Base-by-base conservation (phyloP, 495 filamentous ascomycete genomes). In the Aspergillus haitiensis region DNA sequence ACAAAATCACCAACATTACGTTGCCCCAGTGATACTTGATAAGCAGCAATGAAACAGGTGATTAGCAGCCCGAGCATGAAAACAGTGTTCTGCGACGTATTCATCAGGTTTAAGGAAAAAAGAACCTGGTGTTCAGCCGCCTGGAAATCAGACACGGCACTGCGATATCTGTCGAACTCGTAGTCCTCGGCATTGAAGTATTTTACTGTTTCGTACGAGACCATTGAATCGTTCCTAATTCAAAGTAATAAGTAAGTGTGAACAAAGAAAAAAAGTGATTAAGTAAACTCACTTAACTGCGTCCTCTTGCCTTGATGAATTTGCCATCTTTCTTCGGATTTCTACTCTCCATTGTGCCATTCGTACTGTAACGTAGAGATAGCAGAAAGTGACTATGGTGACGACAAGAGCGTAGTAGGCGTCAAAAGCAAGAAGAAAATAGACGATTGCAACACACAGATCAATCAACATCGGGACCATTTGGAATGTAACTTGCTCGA, bases 121-220 rank as follows among this genome's bases (percentile, higher is more conserved):
- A 91, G 80, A 31, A 97, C 92, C 62, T 89, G 86, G 69, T 94
- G 93, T 74, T 97, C 94, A 47, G 91, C 89, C 54, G 74, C 78
- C 71, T 98, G 95, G 73, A 86, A 97, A 55, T 88, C 88, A 32
- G 80, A 75, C 18, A 98, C 90, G 4, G 93, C 91, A 3, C 79
- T 71, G 15, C 91, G 82, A 66, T 93, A 97, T 8, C 95, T 86
- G 39, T 86, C 83, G 71, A 96, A 97, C 67, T 98, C 94, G 71
- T 93, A 96, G 7, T 85, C 80, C 69, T 98, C 94, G 3, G 94
- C 93, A 67, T 97, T 97, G 81, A 98, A 98, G 69, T 98, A 98
- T 71, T 98, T 98, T 67, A 98, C 94, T 27, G 94, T 98, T 72
- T 98, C 94, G 70, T 98, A 98, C 10, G 92, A 94, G 37, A 92